These are phyloP conservation scores for Rubia tinctorum DNA, from an alignment of 305 asterid species.

Conservation along the genomic window DNA sequence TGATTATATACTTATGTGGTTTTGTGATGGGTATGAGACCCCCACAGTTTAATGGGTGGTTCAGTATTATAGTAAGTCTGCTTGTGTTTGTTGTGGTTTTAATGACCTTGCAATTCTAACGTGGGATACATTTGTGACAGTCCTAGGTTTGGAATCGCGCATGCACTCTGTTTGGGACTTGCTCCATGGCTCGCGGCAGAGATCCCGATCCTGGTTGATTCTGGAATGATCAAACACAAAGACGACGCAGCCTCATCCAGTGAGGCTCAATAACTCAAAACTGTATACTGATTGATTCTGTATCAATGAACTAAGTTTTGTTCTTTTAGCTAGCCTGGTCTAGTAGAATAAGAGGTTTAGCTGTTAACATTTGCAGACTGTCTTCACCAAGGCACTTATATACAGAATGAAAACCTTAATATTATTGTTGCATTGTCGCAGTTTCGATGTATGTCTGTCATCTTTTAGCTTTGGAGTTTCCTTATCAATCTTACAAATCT, in stretches of 20 bases:
- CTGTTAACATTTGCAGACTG: constrained; percentile 1
- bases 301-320: constrained; percentile 5
- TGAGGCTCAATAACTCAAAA: constrained; percentile 25
- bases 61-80: not conserved
- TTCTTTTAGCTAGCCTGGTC: constrained; percentile 8
- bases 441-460: not conserved
- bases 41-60: not conserved
- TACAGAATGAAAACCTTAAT: not conserved
- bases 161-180: constrained; percentile 87
- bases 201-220: constrained; percentile 85
- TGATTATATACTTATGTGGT: no score
- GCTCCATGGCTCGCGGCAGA: constrained; percentile 98
- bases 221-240: constrained; percentile 93
- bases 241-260: constrained; percentile 58
- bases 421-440: not conserved
- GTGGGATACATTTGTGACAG: constrained; percentile 28
- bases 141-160: constrained; percentile 93
- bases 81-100: not conserved
- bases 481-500: not conserved
- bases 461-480: not conserved
- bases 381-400: not conserved
- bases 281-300: constrained; percentile 4
- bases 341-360: constrained; percentile 10
- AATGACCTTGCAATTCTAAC: not conserved
- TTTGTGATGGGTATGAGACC: not conserved